Evolutionary conservation across 371 early-diverging fungal genomes (phyloP).

Genomic region (Mortierella sp.): DNA sequence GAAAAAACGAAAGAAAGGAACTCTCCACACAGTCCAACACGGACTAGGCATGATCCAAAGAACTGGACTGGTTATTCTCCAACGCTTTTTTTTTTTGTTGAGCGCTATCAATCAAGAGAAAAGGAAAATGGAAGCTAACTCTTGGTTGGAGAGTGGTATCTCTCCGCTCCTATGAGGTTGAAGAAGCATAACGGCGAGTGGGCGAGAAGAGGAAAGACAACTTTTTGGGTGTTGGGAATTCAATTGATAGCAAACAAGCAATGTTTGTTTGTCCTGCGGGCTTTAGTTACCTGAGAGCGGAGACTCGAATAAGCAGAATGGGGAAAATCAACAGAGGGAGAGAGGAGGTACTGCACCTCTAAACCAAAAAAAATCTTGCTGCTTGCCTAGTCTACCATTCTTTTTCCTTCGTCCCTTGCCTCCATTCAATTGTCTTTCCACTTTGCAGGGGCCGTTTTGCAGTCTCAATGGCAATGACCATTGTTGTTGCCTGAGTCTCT

Average conservation of each 20-base stretch:
- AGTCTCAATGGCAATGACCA: neutral
- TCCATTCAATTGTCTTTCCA: neutral
- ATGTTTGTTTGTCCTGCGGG: slow-evolving; percentile 15
- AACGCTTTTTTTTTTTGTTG: slow-evolving; percentile 3
- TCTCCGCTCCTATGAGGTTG: neutral
- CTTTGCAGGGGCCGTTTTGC: neutral
- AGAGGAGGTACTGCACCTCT: neutral
- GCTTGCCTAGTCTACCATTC: neutral
- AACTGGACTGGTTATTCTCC: neutral
- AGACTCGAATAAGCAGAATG: neutral
- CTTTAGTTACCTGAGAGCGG: slow-evolving; percentile 8
- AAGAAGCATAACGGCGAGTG: slow-evolving; percentile 39
- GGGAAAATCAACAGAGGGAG: neutral
- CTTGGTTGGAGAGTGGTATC: neutral
- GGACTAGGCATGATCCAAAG: neutral
- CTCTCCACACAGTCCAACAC: neutral
- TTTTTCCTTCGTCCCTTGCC: neutral
- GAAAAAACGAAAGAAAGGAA: neutral
- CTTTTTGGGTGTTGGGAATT: neutral
- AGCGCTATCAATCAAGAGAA: neutral
- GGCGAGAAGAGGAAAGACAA: slow-evolving; percentile 21
- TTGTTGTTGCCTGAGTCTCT: too few species aligned
- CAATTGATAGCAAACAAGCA: slow-evolving; percentile 7
- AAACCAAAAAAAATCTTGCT: neutral
- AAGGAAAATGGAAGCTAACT: neutral